Percentiles rank a stretch among this genome's conserved stretches.
phyloP scores from a whole-genome alignment of 2,329 filamentous ascomycete species.

The Grosmannia penicillata region DNA sequence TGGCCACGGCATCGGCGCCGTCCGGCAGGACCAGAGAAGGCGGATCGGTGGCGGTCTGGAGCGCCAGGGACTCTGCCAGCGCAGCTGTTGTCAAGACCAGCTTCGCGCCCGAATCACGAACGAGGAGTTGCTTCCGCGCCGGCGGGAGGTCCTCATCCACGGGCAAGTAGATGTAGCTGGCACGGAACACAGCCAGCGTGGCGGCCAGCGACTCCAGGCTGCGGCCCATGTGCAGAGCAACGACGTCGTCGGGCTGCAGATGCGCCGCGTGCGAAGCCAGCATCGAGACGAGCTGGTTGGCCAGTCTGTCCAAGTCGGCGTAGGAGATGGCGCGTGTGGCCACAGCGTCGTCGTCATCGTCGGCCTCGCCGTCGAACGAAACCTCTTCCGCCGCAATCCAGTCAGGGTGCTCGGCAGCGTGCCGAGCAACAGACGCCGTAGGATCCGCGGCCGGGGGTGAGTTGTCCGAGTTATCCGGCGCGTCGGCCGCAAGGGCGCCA shows the following conservation, averaged over 20 bases:
- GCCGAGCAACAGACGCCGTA: too few species aligned
- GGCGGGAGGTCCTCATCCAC: constrained; percentile 43
- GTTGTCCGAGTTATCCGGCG: too few species aligned
- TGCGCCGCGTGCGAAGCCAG: background rate
- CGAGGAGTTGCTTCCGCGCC: constrained; percentile 45
- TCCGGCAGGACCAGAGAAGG: background rate
- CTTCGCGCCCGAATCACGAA: constrained; percentile 37
- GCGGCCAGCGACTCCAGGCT: constrained; percentile 46
- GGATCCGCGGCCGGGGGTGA: too few species aligned
- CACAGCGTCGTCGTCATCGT: constrained; percentile 4
- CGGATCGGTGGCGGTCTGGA: background rate
- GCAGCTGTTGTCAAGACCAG: constrained; percentile 32
- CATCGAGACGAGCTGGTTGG: background rate
- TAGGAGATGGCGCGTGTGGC: background rate
- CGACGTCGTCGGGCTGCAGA: constrained; percentile 33
- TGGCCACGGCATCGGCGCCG: constrained; percentile 3
- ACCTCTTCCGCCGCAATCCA: constrained; percentile 40
- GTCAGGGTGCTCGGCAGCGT: constrained; percentile 28
- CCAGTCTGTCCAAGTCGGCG: background rate
- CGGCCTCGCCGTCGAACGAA: constrained; percentile 25
- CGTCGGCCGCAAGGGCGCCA: too few species aligned
- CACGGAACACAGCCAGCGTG: constrained; percentile 39
- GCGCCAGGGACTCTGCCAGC: constrained; percentile 18
- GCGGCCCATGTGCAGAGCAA: constrained; percentile 50
- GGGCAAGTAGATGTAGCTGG: constrained; percentile 44